Percentiles rank a stretch among this genome's conserved stretches.
phyloP scores from a whole-genome alignment of 1,284 basidiomycete genomes.

The Moniliophthora roreri region DNA sequence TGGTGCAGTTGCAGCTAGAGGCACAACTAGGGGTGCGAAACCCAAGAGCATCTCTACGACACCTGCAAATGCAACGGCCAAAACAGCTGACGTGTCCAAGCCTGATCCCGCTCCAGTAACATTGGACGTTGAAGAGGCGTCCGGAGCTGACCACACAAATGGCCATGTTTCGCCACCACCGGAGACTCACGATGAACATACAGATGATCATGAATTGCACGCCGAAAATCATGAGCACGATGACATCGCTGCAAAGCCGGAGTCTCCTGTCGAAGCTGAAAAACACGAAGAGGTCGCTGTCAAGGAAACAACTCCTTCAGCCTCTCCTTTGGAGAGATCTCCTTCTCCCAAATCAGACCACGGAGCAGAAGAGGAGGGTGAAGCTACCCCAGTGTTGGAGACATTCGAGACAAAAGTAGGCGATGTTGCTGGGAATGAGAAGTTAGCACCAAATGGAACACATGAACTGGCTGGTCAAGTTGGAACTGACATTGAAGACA shows the following conservation, averaged over 20 bases:
- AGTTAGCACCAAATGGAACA: conserved; percentile 5
- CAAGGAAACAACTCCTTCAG: background rate
- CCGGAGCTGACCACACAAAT: no score
- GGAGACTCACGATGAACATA: no score
- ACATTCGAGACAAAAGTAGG: background rate
- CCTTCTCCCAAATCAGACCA: background rate
- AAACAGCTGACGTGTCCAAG: background rate
- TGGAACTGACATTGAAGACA: conserved; percentile 54
- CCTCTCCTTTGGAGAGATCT: background rate
- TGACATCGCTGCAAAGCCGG: no score
- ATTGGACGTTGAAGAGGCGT: no score
- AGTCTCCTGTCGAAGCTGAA: background rate
- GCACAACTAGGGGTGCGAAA: conserved; percentile 22
- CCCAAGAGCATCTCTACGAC: conserved; percentile 12
- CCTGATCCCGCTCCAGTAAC: background rate
- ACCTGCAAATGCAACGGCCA: conserved; percentile 14
- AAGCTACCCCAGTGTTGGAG: conserved; percentile 1
- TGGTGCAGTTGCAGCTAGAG: conserved; percentile 19
- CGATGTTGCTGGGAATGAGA: background rate
- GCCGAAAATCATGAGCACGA: no score
- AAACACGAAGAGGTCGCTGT: conserved; percentile 2
- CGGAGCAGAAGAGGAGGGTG: background rate
- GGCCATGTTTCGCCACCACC: no score
- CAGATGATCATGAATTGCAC: no score
- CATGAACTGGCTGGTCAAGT: conserved; percentile 14